phyloP scores from a whole-genome alignment of 306 rosid species.

The Oxytropis ochrocephala region DNA sequence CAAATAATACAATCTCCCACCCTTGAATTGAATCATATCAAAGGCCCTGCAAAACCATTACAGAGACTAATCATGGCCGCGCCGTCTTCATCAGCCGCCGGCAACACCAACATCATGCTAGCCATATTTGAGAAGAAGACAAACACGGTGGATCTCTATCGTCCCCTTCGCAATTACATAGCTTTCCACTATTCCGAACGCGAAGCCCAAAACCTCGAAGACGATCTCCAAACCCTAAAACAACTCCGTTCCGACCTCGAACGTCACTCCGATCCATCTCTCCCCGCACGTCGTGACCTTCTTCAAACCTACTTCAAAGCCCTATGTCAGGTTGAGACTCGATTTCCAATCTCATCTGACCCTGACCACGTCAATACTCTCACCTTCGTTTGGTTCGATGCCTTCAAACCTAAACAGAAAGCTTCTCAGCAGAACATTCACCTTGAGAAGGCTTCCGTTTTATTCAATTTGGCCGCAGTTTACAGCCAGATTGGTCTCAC shows the following conservation, averaged over 20 bases:
- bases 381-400: constrained; percentile 85
- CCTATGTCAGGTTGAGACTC: constrained; percentile 88
- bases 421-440: constrained; percentile 96
- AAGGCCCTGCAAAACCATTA: background rate
- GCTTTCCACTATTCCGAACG: constrained; percentile 93
- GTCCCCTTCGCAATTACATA: constrained; percentile 86
- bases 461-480: constrained; percentile 86
- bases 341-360: constrained; percentile 89
- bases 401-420: constrained; percentile 75
- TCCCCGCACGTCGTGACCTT: constrained; percentile 81
- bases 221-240: constrained; percentile 89
- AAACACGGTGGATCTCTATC: constrained; percentile 57
- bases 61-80: constrained; percentile 37
- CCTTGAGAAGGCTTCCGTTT: constrained; percentile 79
- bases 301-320: constrained; percentile 65
- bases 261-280: constrained; percentile 82
- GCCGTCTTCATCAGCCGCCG: constrained; percentile 48
- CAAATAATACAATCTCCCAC: background rate
- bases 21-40: background rate
- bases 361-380: constrained; percentile 72
- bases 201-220: constrained; percentile 88
- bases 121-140: constrained; percentile 93
- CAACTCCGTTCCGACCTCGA: constrained; percentile 77
- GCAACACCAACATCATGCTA: constrained; percentile 69
- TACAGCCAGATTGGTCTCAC: constrained; percentile 89